Percentiles rank a stretch among this genome's conserved stretches.
Evolutionary conservation across 768 basidiomycete genomes (phyloP).

Genomic region (Auriscalpium microsporum): DNA sequence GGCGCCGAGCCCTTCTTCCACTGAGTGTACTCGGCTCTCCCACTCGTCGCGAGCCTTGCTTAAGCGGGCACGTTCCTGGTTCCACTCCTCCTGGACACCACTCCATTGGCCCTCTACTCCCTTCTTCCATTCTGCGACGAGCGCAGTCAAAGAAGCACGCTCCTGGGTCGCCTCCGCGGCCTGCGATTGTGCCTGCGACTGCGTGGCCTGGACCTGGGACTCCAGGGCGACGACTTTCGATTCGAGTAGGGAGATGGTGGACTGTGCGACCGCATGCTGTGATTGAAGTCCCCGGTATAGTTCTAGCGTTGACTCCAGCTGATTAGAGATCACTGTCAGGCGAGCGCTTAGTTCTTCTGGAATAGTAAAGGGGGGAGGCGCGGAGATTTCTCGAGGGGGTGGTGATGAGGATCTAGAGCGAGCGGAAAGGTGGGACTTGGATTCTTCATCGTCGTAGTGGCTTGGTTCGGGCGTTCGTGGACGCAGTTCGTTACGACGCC

Average conservation of each 20-base stretch:
- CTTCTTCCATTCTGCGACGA: slow-evolving; percentile 68
- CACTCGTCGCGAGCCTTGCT: slow-evolving; percentile 70
- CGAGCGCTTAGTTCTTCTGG: slow-evolving; percentile 54
- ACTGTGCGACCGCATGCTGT: slow-evolving; percentile 71
- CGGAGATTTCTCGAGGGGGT: slow-evolving; percentile 11
- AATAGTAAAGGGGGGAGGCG: slow-evolving; percentile 23
- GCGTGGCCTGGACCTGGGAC: slow-evolving; percentile 46
- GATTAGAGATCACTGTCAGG: slow-evolving; percentile 52
- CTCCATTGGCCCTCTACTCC: slow-evolving; percentile 75
- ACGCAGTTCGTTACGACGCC: slow-evolving; percentile 45
- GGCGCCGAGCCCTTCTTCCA: slow-evolving; percentile 48
- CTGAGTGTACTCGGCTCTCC: slow-evolving; percentile 49
- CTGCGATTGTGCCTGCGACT: slow-evolving; percentile 32
- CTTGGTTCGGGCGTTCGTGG: slow-evolving; percentile 79
- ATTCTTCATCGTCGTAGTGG: slow-evolving; percentile 36
- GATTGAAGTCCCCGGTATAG: slow-evolving; percentile 65
- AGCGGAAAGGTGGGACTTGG: slow-evolving; percentile 24
- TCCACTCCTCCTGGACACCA: slow-evolving; percentile 74
- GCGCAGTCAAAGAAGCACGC: slow-evolving; percentile 41
- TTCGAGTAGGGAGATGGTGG: slow-evolving; percentile 62
- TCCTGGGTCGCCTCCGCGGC: slow-evolving; percentile 28
- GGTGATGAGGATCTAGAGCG: slow-evolving; percentile 19
- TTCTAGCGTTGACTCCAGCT: slow-evolving; percentile 69
- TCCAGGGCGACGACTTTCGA: slow-evolving; percentile 64
- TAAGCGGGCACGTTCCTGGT: slow-evolving; percentile 68